A percentile compares a stretch with the other conserved stretches of the same genome.
These are phyloP conservation scores for Nannochloropsis gaditana DNA, from an alignment of 108 stramenopile genomes.

Conservation along the genomic window DNA sequence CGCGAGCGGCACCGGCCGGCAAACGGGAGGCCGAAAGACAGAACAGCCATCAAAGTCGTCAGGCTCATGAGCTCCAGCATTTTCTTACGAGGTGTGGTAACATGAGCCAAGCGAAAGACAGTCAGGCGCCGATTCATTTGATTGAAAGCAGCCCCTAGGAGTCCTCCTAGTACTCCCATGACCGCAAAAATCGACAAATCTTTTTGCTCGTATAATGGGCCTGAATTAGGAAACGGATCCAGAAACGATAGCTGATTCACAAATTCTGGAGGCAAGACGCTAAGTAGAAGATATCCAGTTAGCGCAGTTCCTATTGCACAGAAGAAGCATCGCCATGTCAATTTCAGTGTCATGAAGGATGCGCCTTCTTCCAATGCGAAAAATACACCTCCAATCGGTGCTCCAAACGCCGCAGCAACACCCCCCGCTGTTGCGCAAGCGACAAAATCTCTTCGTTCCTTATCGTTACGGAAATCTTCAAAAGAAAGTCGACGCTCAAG, in stretches of 20 bases:
- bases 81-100: slow-evolving; percentile 39
- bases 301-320: neutral
- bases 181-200: slow-evolving; percentile 48
- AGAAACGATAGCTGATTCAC: slow-evolving; percentile 5
- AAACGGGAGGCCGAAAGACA: slow-evolving; percentile 25
- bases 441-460: slow-evolving; percentile 64
- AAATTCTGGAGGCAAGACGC: neutral
- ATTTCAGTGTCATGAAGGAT: slow-evolving; percentile 58
- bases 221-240: neutral
- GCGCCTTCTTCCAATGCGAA: slow-evolving; percentile 59
- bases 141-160: slow-evolving; percentile 51
- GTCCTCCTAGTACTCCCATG: slow-evolving; percentile 48
- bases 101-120: slow-evolving; percentile 28
- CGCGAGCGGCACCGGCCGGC: slow-evolving; percentile 28
- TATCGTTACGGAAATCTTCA: slow-evolving; percentile 57
- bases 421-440: slow-evolving; percentile 69
- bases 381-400: slow-evolving; percentile 72
- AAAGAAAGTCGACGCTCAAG: slow-evolving; percentile 21
- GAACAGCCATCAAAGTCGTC: neutral
- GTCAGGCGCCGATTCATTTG: slow-evolving; percentile 44
- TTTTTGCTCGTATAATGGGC: neutral
- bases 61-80: slow-evolving; percentile 34
- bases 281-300: neutral
- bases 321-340: slow-evolving; percentile 61
- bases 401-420: slow-evolving; percentile 74